Evolutionary conservation across 1,139 yeast genomes (phyloP), one percentile per base, ranked within the genome.

Genomic region (Scheffersomyces stambukii): DNA sequence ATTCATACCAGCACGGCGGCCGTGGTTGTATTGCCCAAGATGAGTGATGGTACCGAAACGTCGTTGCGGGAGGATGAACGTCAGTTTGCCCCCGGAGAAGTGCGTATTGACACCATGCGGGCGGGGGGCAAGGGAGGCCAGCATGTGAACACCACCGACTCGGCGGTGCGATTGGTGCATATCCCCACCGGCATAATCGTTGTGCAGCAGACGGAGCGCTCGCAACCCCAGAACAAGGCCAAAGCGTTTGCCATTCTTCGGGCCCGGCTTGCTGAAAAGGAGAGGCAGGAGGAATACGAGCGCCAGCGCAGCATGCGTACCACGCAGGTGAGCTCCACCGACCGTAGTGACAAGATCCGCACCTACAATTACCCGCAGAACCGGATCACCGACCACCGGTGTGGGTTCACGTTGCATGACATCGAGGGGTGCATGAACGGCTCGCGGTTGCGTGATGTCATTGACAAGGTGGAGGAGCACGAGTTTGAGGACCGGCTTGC

Each of bases 81-180:
- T 26, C 75, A 75, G 36, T 86, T 91, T 56, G 79, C 77, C 11
- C 86, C 93, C 0, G 95, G 85, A 3, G 98, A 91, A 47, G 80
- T 91, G 10, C 70, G 96, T 37, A 76, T 91, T 4, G 98, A 93
- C 54, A 86, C 93, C 9, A 93, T 89, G 96, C 68, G 98, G 46
- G 86, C 98, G 1, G 79, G 96, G 31, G 99, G 98, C 3, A 83
- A 94, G 41, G 99, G 99, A 32, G 99, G 99, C 0, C 99, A 91
- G 58, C 98, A 93, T 52, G 99, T 91, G 27, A 91, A 93, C 51
- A 91, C 96, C 12, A 91, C 98, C 0, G 98, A 91, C 52, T 86
- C 96, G 1, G 99, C 98, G 0, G 97, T 91, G 12, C 70, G 98
- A 45, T 61, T 93, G 21, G 88, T 93, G 0, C 99, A 91, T 57